phyloP scores from a whole-genome alignment of 495 filamentous ascomycete genomes.

The Amorphotheca resinae region DNA sequence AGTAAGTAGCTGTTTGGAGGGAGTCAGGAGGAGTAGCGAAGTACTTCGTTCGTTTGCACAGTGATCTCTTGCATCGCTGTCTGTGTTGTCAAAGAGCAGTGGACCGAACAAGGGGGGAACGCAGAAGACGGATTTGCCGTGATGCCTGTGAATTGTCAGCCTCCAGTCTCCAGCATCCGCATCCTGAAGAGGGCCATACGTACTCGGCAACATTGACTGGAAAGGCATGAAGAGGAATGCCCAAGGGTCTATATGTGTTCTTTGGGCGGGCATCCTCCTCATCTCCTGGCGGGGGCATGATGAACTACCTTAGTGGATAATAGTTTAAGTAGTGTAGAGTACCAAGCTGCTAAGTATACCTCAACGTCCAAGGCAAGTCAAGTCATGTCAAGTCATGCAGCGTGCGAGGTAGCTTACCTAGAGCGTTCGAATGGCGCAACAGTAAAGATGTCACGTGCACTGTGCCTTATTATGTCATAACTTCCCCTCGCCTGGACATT shows the following conservation, averaged over 20 bases:
- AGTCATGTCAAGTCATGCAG: too few relatives aligned
- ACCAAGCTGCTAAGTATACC: too few relatives aligned
- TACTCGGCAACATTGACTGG: slow-evolving; percentile 8
- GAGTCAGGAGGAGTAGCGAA: slow-evolving; percentile 25
- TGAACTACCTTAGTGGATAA: too few relatives aligned
- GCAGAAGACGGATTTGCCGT: slow-evolving; percentile 40
- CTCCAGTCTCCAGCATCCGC: background rate
- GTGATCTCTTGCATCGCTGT: slow-evolving; percentile 78
- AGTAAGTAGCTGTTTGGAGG: background rate
- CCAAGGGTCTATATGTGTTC: slow-evolving; percentile 7
- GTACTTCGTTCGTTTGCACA: slow-evolving; percentile 68
- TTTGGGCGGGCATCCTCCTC: slow-evolving; percentile 5
- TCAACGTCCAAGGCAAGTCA: too few relatives aligned
- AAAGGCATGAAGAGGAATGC: background rate
- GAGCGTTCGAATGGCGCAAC: too few relatives aligned
- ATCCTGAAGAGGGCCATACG: background rate
- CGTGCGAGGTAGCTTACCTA: too few relatives aligned
- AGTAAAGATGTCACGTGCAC: too few relatives aligned
- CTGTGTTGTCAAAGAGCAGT: slow-evolving; percentile 78
- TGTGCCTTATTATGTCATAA: too few relatives aligned
- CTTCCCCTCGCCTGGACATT: too few relatives aligned
- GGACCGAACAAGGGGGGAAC: slow-evolving; percentile 60
- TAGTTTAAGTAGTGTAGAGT: too few relatives aligned
- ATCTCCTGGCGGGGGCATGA: slow-evolving; percentile 11
- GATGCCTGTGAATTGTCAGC: slow-evolving; percentile 2